Evolutionary conservation across 305 asterid species (phyloP).

Genomic region (Petunia hybrid): DNA sequence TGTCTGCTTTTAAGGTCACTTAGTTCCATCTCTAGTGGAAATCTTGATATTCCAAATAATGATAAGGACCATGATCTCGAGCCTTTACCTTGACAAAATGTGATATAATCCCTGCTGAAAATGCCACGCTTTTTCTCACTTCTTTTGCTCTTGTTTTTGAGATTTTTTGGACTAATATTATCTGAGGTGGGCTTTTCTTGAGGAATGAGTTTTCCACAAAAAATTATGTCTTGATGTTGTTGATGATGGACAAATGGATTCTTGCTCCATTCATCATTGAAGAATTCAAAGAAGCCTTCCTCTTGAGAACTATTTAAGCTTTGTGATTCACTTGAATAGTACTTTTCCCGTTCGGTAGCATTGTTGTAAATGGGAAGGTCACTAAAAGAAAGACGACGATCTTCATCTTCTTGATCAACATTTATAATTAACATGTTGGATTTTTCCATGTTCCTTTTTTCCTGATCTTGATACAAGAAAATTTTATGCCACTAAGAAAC

Average conservation of each 20-base stretch:
- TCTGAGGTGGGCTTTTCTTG: not conserved
- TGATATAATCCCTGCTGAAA: conserved; percentile 9
- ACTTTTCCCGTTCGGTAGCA: no score
- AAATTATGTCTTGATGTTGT: not conserved
- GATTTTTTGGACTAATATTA: not conserved
- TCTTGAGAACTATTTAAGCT: no score
- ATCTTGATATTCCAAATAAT: not conserved
- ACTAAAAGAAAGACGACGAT: no score
- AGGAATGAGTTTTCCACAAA: not conserved
- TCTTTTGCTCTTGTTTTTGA: not conserved
- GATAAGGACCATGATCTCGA: not conserved
- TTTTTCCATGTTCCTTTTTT: no score
- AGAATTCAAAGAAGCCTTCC: no score
- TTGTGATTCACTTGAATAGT: no score
- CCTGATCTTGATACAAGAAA: no score
- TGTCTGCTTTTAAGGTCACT: conserved; percentile 22
- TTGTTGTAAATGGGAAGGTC: no score
- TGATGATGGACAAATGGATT: not conserved
- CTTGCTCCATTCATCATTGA: not conserved
- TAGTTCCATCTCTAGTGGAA: not conserved
- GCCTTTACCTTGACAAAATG: conserved; percentile 11
- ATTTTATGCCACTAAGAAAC: no score
- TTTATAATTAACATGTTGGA: no score
- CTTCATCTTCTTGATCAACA: no score
- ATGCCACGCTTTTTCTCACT: no score